phyloP scores from a whole-genome alignment of 73 alveolate species.

The Paraurostyla sp. region DNA sequence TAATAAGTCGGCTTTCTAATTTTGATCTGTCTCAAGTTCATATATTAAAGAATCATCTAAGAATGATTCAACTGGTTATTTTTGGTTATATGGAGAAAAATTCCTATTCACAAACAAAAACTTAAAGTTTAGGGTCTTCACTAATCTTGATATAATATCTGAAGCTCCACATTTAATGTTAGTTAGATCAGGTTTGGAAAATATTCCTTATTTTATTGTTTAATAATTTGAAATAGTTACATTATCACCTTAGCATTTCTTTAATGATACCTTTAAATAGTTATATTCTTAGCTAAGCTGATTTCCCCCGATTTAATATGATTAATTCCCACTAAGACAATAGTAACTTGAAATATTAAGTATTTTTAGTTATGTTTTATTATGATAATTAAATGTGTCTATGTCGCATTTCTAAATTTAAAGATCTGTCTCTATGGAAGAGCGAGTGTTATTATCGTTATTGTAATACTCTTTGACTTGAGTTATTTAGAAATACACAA shows the following conservation, averaged over 20 bases:
- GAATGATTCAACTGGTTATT: not conserved
- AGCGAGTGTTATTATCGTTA: no score
- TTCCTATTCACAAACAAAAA: slow-evolving; percentile 2
- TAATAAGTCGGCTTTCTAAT: slow-evolving; percentile 2
- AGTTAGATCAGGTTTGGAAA: not conserved
- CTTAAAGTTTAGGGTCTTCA: not conserved
- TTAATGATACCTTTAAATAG: not conserved
- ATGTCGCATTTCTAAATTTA: not conserved
- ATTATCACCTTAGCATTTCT: not conserved
- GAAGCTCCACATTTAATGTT: slow-evolving; percentile 7
- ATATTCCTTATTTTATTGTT: no score
- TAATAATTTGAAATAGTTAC: no score
- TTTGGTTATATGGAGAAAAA: not conserved
- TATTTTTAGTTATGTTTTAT: not conserved
- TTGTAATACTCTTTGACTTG: not conserved
- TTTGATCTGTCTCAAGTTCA: slow-evolving; percentile 8
- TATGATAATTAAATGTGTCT: not conserved
- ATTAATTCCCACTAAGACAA: not conserved
- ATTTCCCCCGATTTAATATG: slow-evolving; percentile 17
- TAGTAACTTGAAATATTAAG: not conserved
- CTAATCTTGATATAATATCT: not conserved
- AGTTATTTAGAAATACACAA: not conserved
- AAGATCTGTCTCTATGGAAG: no score
- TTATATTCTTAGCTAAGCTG: not conserved
- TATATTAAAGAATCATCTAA: not conserved